These are phyloP conservation scores for Xylariaceae sp. DNA, from an alignment of 2,329 filamentous ascomycete species.

Conservation along the genomic window DNA sequence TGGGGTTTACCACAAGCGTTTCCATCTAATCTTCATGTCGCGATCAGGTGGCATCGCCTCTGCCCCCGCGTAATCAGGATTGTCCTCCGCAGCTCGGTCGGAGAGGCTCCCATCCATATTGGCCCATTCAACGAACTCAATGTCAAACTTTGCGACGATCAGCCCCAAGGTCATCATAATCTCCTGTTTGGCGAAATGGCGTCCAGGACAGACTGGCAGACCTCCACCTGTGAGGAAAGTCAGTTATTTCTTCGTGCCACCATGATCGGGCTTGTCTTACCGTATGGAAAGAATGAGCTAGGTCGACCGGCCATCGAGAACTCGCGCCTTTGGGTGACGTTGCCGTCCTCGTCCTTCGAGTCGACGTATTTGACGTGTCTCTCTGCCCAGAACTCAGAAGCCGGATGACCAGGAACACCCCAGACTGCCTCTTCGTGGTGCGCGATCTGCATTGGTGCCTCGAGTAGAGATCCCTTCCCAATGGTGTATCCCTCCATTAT, in stretches of 20 bases:
- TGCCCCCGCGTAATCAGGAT: constrained; percentile 4
- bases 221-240: constrained; percentile 26
- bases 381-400: constrained; percentile 9
- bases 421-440: constrained; percentile 13
- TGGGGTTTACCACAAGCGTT: no score
- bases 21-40: constrained; percentile 8
- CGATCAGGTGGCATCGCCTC: constrained; percentile 12
- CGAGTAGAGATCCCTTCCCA: constrained; percentile 9
- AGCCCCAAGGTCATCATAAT: constrained; percentile 31
- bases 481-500: constrained; percentile 11
- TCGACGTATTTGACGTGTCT: constrained; percentile 5
- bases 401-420: constrained; percentile 8
- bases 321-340: background rate
- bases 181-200: constrained; percentile 36
- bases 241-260: background rate
- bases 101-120: constrained; percentile 9
- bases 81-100: constrained; percentile 6
- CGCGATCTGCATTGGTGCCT: constrained; percentile 12
- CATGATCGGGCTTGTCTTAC: background rate
- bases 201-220: constrained; percentile 31
- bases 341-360: background rate
- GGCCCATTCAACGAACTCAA: constrained; percentile 24
- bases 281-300: constrained; percentile 1
- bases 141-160: constrained; percentile 26
- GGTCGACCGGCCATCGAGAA: background rate